Evolutionary conservation across 192 early-diverging fungal genomes (phyloP), one percentile per base, ranked within the genome.

Genomic region (Entomortierella chlamydospora): DNA sequence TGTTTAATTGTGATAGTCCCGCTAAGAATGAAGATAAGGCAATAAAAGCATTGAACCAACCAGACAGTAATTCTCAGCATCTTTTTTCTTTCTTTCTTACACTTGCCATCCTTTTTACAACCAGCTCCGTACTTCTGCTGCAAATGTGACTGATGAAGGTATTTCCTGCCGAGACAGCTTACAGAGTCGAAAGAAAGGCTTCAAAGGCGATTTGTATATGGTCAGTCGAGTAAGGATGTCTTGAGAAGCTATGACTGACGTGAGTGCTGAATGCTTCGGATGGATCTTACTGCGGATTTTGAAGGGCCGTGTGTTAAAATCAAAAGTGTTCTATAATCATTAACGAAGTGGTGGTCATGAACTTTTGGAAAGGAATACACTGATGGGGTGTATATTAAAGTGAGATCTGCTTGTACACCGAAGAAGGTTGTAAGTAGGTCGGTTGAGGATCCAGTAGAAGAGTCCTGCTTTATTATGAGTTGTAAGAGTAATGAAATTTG

Each of bases 1-100:
- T 26, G 10, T 29, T 29, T 41, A 34, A 25, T 33, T 4, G 29
- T 45, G 15, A 58, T 45, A 23, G 49, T 45, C 8, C 49, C 57
- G 45, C 42, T 60, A 31, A 70, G 52, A 30, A 70, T 59, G 57
- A 70, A 33, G 49, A 79, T 22, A 34, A 79, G 39, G 31, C 37
- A 57, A 45, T 53, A 61, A 30, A 67, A 30, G 39, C 25, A 65
- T 47, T 47, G 59, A 17, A 50, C 49, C 31, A 59, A 39, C 41
- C 22, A 39, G 55, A 4, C 34, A 70, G 60, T 57, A 70, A 78
- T 43, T 6, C 57, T 41, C 10, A 23, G 60, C 60, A 72, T 53
- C 31, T 26, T 54, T 29, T 49, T 57, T 26, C 20, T 34, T 52
- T n/a, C n/a, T 49, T 51, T 12, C 33, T 31, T 64, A 25, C 31